phyloP scores from a whole-genome alignment of 768 basidiomycete genomes.

The Mycena latifolia region DNA sequence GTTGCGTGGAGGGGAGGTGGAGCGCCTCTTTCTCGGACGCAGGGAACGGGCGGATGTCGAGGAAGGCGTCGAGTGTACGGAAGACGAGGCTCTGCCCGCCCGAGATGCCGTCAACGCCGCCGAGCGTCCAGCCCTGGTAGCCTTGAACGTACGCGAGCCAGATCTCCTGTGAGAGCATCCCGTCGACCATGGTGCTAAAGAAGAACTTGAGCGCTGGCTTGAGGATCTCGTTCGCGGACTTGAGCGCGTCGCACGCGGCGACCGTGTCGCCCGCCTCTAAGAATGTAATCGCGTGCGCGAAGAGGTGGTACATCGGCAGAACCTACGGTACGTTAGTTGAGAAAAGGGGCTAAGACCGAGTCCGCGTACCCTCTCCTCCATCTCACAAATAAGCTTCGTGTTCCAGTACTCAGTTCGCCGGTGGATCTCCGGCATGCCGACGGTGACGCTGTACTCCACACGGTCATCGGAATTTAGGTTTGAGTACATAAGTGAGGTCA shows the following conservation, averaged over 20 bases:
- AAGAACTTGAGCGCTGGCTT: conserved; percentile 27
- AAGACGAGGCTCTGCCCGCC: conserved; percentile 36
- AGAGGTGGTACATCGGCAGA: conserved; percentile 33
- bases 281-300: conserved; percentile 22
- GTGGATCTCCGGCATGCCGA: conserved; percentile 36
- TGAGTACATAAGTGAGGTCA: conserved; percentile 37
- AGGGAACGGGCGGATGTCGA: conserved; percentile 35
- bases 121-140: conserved; percentile 37
- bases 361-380: conserved; percentile 30
- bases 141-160: conserved; percentile 37
- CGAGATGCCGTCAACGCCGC: conserved; percentile 34
- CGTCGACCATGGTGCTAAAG: conserved; percentile 29
- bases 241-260: conserved; percentile 22
- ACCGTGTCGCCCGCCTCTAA: conserved; percentile 24
- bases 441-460: conserved; percentile 37
- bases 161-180: conserved; percentile 17
- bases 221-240: conserved; percentile 34
- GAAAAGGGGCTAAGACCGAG: background rate
- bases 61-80: conserved; percentile 36
- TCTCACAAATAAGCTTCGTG: conserved; percentile 30
- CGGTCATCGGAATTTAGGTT: conserved; percentile 34
- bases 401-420: conserved; percentile 35
- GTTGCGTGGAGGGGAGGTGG: conserved; percentile 27
- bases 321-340: conserved; percentile 11
- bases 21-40: conserved; percentile 30